Percentiles rank a stretch among this genome's conserved stretches.
Conservation (phyloP, 1,284 basidiomycete species). For the Coniferiporia weirii region DNA sequence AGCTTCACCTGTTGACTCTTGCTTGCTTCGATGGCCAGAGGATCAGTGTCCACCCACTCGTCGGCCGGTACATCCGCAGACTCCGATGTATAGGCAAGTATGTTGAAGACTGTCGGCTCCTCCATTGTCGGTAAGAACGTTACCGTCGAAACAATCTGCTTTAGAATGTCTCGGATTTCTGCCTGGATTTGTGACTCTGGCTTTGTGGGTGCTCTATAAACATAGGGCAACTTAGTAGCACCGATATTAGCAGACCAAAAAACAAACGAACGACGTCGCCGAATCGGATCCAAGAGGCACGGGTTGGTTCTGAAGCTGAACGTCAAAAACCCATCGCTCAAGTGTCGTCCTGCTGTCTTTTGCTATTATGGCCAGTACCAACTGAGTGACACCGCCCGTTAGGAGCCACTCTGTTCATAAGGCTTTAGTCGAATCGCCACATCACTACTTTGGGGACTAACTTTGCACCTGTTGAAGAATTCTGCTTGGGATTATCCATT, state of each 20-base stretch:
- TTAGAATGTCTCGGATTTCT: slow-evolving; percentile 96
- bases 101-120: slow-evolving; percentile 93
- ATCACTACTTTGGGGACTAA: slow-evolving; percentile 35
- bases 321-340: slow-evolving; percentile 98
- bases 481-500: slow-evolving; percentile 26
- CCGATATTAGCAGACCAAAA: neutral
- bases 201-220: slow-evolving; percentile 47
- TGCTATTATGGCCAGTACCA: slow-evolving; percentile 94
- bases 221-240: neutral
- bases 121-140: slow-evolving; percentile 95
- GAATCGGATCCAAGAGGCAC: slow-evolving; percentile 29
- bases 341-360: slow-evolving; percentile 89
- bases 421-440: slow-evolving; percentile 8
- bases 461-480: slow-evolving; percentile 89
- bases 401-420: slow-evolving; percentile 78
- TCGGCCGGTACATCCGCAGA: slow-evolving; percentile 84
- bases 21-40: slow-evolving; percentile 89
- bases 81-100: slow-evolving; percentile 88
- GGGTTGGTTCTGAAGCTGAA: slow-evolving; percentile 70
- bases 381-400: slow-evolving; percentile 82
- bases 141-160: slow-evolving; percentile 96
- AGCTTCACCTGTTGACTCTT: slow-evolving; percentile 96
- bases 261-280: slow-evolving; percentile 18
- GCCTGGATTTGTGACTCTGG: slow-evolving; percentile 92
- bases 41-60: slow-evolving; percentile 94